phyloP scores from a whole-genome alignment of 2,329 filamentous ascomycete species.

The Lecanosticta acicola region DNA sequence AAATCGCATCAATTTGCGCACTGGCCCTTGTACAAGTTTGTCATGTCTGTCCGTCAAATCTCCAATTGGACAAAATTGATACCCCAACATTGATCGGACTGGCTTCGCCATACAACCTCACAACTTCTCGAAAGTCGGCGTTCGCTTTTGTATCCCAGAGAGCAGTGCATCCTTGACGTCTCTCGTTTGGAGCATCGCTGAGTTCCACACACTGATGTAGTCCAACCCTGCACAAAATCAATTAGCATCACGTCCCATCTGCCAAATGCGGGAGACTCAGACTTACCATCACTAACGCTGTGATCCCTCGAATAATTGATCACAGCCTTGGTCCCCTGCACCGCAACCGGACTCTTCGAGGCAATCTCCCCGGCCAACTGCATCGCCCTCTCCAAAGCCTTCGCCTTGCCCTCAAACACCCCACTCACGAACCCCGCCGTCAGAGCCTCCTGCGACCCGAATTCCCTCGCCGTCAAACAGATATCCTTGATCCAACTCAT shows the following conservation, averaged over 20 bases:
- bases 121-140: constrained; percentile 22
- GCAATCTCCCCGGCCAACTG: constrained; percentile 62
- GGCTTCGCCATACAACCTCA: no score
- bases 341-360: constrained; percentile 81
- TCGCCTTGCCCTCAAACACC: constrained; percentile 56
- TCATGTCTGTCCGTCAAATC: neutral
- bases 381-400: constrained; percentile 55
- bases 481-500: constrained; percentile 77
- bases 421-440: constrained; percentile 64
- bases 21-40: neutral
- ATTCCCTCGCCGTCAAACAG: constrained; percentile 63
- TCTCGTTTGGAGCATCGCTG: constrained; percentile 23
- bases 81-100: neutral
- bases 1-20: neutral
- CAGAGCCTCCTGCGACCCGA: constrained; percentile 62
- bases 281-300: constrained; percentile 56
- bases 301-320: constrained; percentile 77
- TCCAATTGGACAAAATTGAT: neutral
- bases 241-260: neutral
- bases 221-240: constrained; percentile 13
- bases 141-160: constrained; percentile 20
- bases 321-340: constrained; percentile 81
- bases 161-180: constrained; percentile 21
- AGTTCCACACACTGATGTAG: constrained; percentile 23
- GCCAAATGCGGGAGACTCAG: constrained; percentile 61